Evolutionary conservation across 352 stramenopile species (phyloP).

Genomic region (Phytophthora agathidicida): DNA sequence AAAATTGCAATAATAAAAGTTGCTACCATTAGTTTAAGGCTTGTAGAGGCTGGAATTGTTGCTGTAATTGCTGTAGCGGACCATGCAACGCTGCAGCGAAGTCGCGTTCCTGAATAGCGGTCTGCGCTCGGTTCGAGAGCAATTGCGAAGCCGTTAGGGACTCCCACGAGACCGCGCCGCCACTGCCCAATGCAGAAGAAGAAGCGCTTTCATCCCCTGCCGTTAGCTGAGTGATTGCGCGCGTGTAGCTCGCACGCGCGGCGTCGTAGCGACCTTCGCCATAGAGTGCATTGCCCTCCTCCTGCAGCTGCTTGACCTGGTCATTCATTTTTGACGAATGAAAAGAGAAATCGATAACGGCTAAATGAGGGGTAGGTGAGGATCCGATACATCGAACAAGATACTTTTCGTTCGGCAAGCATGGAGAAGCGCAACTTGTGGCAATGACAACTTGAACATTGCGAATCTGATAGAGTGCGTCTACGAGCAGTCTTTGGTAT

Average conservation of each 20-base stretch:
- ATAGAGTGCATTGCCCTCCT: slow-evolving; percentile 60
- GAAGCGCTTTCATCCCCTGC: slow-evolving; percentile 4
- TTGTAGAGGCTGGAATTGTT: background rate
- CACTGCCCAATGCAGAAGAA: background rate
- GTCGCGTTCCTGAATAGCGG: slow-evolving; percentile 73
- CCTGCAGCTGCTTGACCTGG: slow-evolving; percentile 44
- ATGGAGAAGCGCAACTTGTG: background rate
- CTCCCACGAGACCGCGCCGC: slow-evolving; percentile 13
- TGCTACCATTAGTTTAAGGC: background rate
- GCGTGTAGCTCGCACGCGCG: slow-evolving; percentile 54
- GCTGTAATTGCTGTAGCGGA: slow-evolving; percentile 11
- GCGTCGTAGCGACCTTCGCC: slow-evolving; percentile 60
- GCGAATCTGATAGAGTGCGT: too few relatives aligned
- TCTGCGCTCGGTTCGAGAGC: slow-evolving; percentile 72
- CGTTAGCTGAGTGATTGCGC: slow-evolving; percentile 43
- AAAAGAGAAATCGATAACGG: background rate
- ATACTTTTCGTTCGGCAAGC: slow-evolving; percentile 15
- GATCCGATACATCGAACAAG: background rate
- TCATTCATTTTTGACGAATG: slow-evolving; percentile 28
- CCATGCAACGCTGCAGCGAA: slow-evolving; percentile 67
- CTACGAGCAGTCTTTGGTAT: background rate
- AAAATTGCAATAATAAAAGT: slow-evolving; percentile 3
- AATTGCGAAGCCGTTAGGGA: slow-evolving; percentile 44
- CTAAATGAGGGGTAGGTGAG: slow-evolving; percentile 3
- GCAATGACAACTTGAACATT: too few relatives aligned